Conservation (phyloP, 768 basidiomycete species). For the Tricholoma terreum region DNA sequence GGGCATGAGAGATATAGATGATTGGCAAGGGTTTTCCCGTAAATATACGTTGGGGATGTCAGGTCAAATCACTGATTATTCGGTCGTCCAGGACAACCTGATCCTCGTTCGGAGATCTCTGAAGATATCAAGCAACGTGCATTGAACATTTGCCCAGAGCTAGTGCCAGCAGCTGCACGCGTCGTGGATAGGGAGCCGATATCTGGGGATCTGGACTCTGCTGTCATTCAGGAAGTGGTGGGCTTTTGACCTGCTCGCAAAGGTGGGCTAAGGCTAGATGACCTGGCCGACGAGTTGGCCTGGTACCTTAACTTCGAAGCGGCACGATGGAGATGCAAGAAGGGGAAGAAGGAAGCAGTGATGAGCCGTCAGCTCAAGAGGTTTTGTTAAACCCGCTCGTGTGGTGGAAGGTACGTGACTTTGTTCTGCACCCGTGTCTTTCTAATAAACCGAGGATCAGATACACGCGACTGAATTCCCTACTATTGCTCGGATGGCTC, state of each 20-base stretch:
- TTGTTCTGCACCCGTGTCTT: background rate
- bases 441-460: too few relatives aligned
- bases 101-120: conserved; percentile 10
- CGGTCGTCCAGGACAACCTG: conserved; percentile 11
- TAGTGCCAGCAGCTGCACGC: conserved; percentile 2
- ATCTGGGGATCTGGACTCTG: conserved; percentile 12
- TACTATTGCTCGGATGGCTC: background rate
- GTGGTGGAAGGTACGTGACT: background rate
- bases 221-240: conserved; percentile 10
- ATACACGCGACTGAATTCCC: background rate
- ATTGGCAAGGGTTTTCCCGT: too few relatives aligned
- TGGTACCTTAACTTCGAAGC: too few relatives aligned
- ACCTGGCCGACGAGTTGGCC: too few relatives aligned
- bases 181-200: conserved; percentile 1
- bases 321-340: too few relatives aligned
- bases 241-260: conserved; percentile 13
- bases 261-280: conserved; percentile 10
- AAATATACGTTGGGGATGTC: conserved; percentile 8
- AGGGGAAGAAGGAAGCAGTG: too few relatives aligned
- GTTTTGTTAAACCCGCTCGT: background rate
- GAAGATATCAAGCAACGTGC: conserved; percentile 14
- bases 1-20: too few relatives aligned
- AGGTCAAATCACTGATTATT: too few relatives aligned
- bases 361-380: background rate
- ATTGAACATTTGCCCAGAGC: conserved; percentile 5